Conservation (phyloP, 495 filamentous ascomycete species). For the Aspergillus wentii region DNA sequence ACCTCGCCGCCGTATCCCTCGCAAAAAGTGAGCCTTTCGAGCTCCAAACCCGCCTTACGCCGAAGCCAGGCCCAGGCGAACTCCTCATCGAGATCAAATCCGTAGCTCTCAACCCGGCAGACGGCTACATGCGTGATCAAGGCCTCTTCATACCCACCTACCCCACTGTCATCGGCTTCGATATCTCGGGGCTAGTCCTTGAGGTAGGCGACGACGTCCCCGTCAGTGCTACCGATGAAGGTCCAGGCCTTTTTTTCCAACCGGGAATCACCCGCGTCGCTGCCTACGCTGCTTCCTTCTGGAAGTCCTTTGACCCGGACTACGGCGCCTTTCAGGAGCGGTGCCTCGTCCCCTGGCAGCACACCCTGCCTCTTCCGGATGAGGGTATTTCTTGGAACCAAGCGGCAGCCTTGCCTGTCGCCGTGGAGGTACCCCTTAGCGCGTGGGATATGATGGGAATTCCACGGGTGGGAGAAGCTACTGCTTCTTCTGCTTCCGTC, state of each 20-base stretch:
- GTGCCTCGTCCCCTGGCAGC: slow-evolving; percentile 33
- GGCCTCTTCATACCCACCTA: slow-evolving; percentile 37
- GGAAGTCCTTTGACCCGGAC: slow-evolving; percentile 29
- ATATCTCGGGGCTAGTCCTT: slow-evolving; percentile 41
- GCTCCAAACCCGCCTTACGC: slow-evolving; percentile 29
- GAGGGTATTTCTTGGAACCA: slow-evolving; percentile 35
- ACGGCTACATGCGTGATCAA: slow-evolving; percentile 29
- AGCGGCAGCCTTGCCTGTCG: slow-evolving; percentile 39
- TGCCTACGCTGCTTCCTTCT: slow-evolving; percentile 36
- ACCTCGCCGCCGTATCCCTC: slow-evolving; percentile 35
- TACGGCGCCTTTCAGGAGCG: slow-evolving; percentile 44
- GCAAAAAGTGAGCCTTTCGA: slow-evolving; percentile 29
- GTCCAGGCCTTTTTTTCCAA: slow-evolving; percentile 9
- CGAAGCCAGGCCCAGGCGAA: slow-evolving; percentile 40
- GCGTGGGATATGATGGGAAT: slow-evolving; percentile 30
- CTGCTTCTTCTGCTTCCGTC: slow-evolving; percentile 9
- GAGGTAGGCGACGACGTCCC: slow-evolving; percentile 37
- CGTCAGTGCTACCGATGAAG: slow-evolving; percentile 11
- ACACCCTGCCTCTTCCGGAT: slow-evolving; percentile 31
- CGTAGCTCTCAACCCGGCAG: slow-evolving; percentile 46
- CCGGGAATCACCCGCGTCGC: slow-evolving; percentile 38
- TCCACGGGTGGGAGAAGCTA: slow-evolving; percentile 11
- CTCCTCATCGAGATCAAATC: slow-evolving; percentile 46
- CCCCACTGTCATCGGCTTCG: slow-evolving; percentile 43
- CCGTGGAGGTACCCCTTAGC: slow-evolving; percentile 25